Evolutionary conservation across 1,139 yeast species (phyloP).

Genomic region (Yamadazyma atlantica): DNA sequence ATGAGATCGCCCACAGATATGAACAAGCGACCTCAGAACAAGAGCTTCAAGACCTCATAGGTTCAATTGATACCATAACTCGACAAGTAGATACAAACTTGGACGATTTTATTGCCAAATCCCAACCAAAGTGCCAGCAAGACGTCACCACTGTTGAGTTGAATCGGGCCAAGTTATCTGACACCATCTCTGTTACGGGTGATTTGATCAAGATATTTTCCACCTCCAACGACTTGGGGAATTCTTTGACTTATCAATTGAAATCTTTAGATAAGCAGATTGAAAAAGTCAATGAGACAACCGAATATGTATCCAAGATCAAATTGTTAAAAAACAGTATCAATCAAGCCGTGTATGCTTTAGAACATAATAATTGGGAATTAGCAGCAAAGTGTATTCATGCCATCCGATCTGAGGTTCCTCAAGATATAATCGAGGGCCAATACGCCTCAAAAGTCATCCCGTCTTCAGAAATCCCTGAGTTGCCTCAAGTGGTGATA

Average conservation of each 20-base stretch:
- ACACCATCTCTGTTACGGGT: conserved; percentile 39
- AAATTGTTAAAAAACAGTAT: conserved; percentile 63
- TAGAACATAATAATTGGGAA: conserved; percentile 69
- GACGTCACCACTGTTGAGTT: conserved; percentile 39
- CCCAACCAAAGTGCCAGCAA: conserved; percentile 34
- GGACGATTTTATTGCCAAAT: conserved; percentile 24
- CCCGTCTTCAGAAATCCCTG: conserved; percentile 92
- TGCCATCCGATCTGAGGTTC: conserved; percentile 51
- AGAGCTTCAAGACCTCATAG: conserved; percentile 10
- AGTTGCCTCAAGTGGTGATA: conserved; percentile 62
- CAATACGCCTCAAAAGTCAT: conserved; percentile 77
- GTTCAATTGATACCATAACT: conserved; percentile 10
- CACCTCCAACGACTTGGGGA: conserved; percentile 65
- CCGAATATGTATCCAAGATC: conserved; percentile 64
- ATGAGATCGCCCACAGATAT: conserved; percentile 4
- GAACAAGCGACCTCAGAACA: conserved; percentile 13
- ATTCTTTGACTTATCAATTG: conserved; percentile 66
- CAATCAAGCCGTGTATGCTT: conserved; percentile 65
- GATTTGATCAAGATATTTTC: conserved; percentile 52
- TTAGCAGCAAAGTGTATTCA: conserved; percentile 66
- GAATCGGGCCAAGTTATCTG: conserved; percentile 36
- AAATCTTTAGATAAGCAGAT: conserved; percentile 71
- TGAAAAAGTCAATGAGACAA: conserved; percentile 61
- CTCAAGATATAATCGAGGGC: conserved; percentile 56
- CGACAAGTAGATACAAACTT: conserved; percentile 24